Base-by-base conservation (phyloP, 805 yeast genomes). In the Candida patagonica region DNA sequence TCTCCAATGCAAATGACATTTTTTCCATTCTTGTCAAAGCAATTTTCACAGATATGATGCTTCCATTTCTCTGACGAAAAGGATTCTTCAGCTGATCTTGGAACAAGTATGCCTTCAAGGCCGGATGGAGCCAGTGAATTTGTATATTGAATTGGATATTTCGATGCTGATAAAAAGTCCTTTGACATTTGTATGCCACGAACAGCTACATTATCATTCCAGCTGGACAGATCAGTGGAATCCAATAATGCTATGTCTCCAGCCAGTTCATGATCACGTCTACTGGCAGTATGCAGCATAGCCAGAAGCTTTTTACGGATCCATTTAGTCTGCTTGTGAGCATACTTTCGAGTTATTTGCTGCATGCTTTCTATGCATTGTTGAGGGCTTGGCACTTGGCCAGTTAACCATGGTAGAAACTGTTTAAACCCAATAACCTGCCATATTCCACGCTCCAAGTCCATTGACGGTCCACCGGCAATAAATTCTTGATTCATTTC, bases 301-400 rank as follows among this genome's bases (percentile, higher is more conserved):
- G 77, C 74, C 0, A 78, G 68, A 10, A 92, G 60, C 43, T 76
- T 66, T 48, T 80, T 83, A 36, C 71, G 70, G 45, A 92, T 87
- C 96, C 97, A 92, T 56, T 86, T 87, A 9, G 86, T 77, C 56
- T 92, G 98, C 45, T 73, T 72, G 46, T 78, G 79, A 1, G 97
- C 95, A 59, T 92, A 92, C 52, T 80, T 82, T 40, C 95, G 63
- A 0, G 98, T 92, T 30, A 80, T 67, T 0, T 74, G 61, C 55
- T 89, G 88, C 97, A 92, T 92, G 25, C 74, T 67, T 9, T 74
- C 80, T 2, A 79, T 62, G 15, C 27, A 20, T 34, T 34, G 7
- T 10, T 27, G 9, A 15, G 17, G 17, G 2, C 7, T 12, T 7
- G 89, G 76, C 3, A 61, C 64, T 3, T 55, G 38, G 71, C 69